A percentile compares a stretch with the other conserved stretches of the same genome.
Conservation (phyloP, 2,329 filamentous ascomycete species). For the Penicillium hesseltinei region DNA sequence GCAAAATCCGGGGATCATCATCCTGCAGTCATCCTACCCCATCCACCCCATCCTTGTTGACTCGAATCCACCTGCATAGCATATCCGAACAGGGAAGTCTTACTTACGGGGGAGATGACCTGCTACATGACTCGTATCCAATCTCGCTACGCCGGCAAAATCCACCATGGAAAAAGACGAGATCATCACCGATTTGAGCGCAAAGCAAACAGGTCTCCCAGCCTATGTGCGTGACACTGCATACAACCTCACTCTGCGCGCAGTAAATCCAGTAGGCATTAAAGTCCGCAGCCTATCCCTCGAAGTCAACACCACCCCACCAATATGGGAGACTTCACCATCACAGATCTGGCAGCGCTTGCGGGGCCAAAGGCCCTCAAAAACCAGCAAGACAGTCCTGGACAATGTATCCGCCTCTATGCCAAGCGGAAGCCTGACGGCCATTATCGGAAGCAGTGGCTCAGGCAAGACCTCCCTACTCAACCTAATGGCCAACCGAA, state of each 20-base stretch:
- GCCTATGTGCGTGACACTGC: constrained; percentile 13
- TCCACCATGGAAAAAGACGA: constrained; percentile 20
- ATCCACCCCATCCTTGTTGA: not conserved
- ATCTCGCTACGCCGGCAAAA: not conserved
- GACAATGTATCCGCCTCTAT: constrained; percentile 64
- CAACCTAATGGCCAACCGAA: constrained; percentile 68
- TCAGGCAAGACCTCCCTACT: constrained; percentile 71
- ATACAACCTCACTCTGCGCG: constrained; percentile 40
- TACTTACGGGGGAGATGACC: not conserved
- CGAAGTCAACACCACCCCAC: constrained; percentile 32
- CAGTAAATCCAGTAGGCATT: constrained; percentile 42
- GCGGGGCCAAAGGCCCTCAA: constrained; percentile 26
- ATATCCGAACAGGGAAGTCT: not conserved
- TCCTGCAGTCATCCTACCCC: not conserved
- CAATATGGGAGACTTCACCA: constrained; percentile 35
- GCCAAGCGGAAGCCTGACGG: constrained; percentile 65
- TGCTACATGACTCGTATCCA: not conserved
- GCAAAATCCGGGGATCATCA: not conserved
- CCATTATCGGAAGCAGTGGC: constrained; percentile 72
- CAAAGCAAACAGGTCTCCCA: constrained; percentile 7
- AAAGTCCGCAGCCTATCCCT: constrained; percentile 36
- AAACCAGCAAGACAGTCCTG: constrained; percentile 52
- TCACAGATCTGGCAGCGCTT: constrained; percentile 32
- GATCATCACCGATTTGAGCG: constrained; percentile 13
- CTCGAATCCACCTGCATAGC: not conserved